A percentile compares a stretch with the other conserved stretches of the same genome.
Evolutionary conservation across 169 alveolate genomes (phyloP).

Genomic region (Ichthyophthirius multifiliis): DNA sequence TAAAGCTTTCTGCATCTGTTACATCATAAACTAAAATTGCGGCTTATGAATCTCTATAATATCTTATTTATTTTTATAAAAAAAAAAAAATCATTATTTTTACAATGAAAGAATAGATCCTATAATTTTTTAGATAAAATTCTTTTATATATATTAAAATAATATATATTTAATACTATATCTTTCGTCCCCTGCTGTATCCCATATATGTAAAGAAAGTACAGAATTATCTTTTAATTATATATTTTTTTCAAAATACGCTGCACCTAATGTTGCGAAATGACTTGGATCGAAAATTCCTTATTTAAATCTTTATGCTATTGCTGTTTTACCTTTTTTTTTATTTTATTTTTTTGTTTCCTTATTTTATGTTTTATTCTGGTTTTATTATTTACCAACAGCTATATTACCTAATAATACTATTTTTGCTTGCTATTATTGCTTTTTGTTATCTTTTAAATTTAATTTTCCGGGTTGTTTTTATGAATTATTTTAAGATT

Average conservation of each 20-base stretch:
- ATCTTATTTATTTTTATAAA: background rate
- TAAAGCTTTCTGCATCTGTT: constrained; percentile 16
- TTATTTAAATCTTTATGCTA: constrained; percentile 11
- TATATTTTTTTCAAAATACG: constrained; percentile 20
- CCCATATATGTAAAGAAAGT: constrained; percentile 35
- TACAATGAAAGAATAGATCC: background rate
- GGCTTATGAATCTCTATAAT: constrained; percentile 44
- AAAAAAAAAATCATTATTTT: background rate
- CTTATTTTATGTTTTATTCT: background rate
- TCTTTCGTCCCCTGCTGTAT: constrained; percentile 45
- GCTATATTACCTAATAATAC: constrained; percentile 23
- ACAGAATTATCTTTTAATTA: background rate
- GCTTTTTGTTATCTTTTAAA: background rate
- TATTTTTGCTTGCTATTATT: constrained; percentile 3
- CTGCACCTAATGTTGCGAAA: constrained; percentile 8
- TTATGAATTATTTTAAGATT: too few relatives aligned
- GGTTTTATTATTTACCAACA: background rate
- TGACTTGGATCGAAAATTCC: constrained; percentile 11
- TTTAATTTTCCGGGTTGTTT: background rate
- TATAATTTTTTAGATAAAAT: background rate
- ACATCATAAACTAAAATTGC: constrained; percentile 44
- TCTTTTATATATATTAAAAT: background rate
- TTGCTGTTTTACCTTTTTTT: constrained; percentile 5
- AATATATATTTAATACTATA: background rate
- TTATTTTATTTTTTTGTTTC: too few relatives aligned